These are phyloP conservation scores for Eimeria falciformis DNA, from an alignment of 169 alveolate species.

Conservation along the genomic window DNA sequence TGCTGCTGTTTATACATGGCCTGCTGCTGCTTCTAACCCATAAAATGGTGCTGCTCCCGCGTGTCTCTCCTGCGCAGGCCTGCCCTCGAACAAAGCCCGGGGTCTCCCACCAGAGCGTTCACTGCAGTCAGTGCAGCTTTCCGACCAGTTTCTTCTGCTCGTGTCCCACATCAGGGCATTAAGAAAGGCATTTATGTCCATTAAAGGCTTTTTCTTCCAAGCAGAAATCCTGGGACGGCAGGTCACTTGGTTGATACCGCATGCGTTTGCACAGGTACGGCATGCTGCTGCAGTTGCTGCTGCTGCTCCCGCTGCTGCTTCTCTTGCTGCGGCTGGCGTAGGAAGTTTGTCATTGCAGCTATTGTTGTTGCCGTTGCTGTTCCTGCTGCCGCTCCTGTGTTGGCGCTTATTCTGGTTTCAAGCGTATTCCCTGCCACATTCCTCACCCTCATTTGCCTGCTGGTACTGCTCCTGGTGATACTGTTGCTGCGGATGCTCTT, in stretches of 20 bases:
- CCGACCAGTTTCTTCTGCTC: slow-evolving; percentile 91
- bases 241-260: slow-evolving; percentile 99
- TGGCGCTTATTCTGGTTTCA: neutral
- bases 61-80: slow-evolving; percentile 29
- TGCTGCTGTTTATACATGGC: no score
- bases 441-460: no score
- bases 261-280: slow-evolving; percentile 92
- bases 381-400: neutral
- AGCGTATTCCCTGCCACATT: no score
- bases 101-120: slow-evolving; percentile 83
- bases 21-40: no score
- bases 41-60: slow-evolving; percentile 58
- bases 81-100: slow-evolving; percentile 75
- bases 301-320: neutral
- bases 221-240: slow-evolving; percentile 95
- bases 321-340: neutral
- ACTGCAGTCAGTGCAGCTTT: slow-evolving; percentile 83
- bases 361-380: neutral
- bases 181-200: slow-evolving; percentile 91
- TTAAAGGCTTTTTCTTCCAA: slow-evolving; percentile 99
- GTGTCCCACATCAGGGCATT: slow-evolving; percentile 82
- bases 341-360: neutral
- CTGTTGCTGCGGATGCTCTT: neutral
- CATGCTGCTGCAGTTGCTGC: neutral
- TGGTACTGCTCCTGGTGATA: neutral